Percentiles rank a stretch among this genome's conserved stretches.
These are phyloP conservation scores for Cyclocybe cylindracea DNA, from an alignment of 768 basidiomycete species.

Conservation along the genomic window DNA sequence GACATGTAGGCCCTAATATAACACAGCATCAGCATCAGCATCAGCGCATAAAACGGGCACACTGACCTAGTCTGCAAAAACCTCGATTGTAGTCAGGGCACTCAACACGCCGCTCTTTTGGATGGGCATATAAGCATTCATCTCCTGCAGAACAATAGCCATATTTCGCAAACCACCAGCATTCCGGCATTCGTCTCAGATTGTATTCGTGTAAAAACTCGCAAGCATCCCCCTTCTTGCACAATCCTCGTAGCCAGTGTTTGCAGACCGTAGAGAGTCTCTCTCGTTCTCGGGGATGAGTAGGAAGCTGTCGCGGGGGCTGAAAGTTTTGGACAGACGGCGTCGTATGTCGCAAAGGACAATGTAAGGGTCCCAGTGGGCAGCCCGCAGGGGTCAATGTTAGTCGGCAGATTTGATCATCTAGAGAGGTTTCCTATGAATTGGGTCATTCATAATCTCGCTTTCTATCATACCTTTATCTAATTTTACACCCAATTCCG, in stretches of 20 bases:
- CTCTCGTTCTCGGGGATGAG: constrained; percentile 82
- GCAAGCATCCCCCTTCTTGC: constrained; percentile 97
- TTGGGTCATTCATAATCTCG: constrained; percentile 1
- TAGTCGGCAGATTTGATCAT: constrained; percentile 92
- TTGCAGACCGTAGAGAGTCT: constrained; percentile 94
- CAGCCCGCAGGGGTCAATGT: constrained; percentile 81
- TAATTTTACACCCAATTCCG: constrained; percentile 81
- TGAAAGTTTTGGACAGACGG: constrained; percentile 91
- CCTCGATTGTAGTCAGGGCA: constrained; percentile 96
- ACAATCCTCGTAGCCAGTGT: constrained; percentile 96
- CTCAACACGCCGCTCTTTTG: constrained; percentile 86
- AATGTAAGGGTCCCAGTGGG: constrained; percentile 88
- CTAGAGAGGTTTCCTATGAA: constrained; percentile 38
- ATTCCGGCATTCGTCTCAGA: constrained; percentile 96
- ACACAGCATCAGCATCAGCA: constrained; percentile 10
- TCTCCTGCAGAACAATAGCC: constrained; percentile 97
- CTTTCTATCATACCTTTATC: constrained; percentile 75
- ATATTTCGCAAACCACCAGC: constrained; percentile 98
- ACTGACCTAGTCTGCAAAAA: constrained; percentile 89
- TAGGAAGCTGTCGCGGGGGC: constrained; percentile 79
- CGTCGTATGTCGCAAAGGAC: constrained; percentile 88
- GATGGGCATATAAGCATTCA: constrained; percentile 96
- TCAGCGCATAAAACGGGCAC: background rate
- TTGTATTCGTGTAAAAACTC: constrained; percentile 99
- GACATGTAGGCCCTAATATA: constrained; percentile 75